Base-by-base conservation (phyloP, 1,284 basidiomycete genomes). In the Rhodotorula sp. region DNA sequence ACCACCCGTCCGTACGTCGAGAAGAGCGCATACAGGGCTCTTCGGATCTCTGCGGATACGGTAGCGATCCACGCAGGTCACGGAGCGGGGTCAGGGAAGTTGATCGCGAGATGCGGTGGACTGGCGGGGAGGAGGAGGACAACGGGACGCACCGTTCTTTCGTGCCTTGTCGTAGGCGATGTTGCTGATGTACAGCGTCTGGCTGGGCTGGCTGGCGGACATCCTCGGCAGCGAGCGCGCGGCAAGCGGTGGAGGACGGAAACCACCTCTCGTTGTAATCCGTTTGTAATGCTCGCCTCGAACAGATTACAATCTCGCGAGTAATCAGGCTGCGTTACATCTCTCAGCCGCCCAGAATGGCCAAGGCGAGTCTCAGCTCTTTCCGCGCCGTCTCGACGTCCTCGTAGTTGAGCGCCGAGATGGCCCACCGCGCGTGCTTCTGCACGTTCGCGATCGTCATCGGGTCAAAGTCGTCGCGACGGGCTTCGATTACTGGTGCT, bases 121-220 rank as follows among this genome's bases (percentile, higher is more conserved):
- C 24, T 15, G 30, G 44, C 17, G 53, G 29, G 63, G 48, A 19
- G n/a, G 27, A n/a, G 53, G 64, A 44, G 56, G 54, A 39, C 4
- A 32, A 32, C 30, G 51, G 19, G 32, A 78, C 82, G 71, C 51
- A 83, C 84, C 84, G 46, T 91, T 88, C 82, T 95, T 99, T 83
- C 94, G 93, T 76, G 95, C 85, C 82, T 94, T 93, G 80, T 90
- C 89, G 64, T 66, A 66, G 79, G 96, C 92, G 77, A 99, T 86
- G 80, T 96, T 96, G 79, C 93, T 92, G 81, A 99, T 83, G 82
- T 96, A 98, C 76, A 99, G 86, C 62, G 94, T 92, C 58, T 86
- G 79, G 90, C 93, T 39, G 92, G 94, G 79, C 89, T 64, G 66
- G 29, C n/a, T 47, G 6, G 56, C n/a, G 7, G 69, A 62, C 71